phyloP scores from a whole-genome alignment of 2,329 filamentous ascomycete species.

The Stenocarpella maydis region DNA sequence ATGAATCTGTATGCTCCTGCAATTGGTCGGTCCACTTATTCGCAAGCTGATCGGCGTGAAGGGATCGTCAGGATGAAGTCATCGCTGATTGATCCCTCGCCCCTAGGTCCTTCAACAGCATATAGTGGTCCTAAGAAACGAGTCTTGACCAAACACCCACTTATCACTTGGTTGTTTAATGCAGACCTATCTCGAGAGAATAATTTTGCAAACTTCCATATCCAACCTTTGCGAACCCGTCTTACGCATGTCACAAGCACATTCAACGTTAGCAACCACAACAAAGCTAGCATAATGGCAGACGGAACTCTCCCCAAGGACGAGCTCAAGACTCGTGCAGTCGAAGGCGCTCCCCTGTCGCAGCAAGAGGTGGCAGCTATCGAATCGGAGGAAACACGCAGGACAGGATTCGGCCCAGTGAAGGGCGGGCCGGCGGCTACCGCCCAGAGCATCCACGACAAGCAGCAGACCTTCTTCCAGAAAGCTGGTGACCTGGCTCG shows the following conservation, averaged over 20 bases:
- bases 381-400: slow-evolving; percentile 39
- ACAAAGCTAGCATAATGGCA: background rate
- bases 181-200: background rate
- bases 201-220: background rate
- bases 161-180: too few species aligned
- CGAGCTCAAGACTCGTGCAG: slow-evolving; percentile 10
- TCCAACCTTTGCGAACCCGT: too few species aligned
- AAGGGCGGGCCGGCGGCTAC: slow-evolving; percentile 45
- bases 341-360: background rate
- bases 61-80: background rate
- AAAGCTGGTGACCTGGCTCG: slow-evolving; percentile 43
- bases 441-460: slow-evolving; percentile 46
- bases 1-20: background rate
- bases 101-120: background rate
- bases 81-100: background rate
- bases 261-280: background rate
- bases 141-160: background rate
- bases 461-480: slow-evolving; percentile 45
- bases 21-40: background rate
- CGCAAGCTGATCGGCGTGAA: background rate
- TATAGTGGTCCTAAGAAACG: background rate
- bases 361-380: background rate
- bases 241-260: background rate
- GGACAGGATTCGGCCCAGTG: slow-evolving; percentile 44
- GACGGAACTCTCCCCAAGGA: background rate